Evolutionary conservation across 768 basidiomycete genomes (phyloP), one percentile per base, ranked within the genome.

Genomic region (Rhizopogon salebrosus): DNA sequence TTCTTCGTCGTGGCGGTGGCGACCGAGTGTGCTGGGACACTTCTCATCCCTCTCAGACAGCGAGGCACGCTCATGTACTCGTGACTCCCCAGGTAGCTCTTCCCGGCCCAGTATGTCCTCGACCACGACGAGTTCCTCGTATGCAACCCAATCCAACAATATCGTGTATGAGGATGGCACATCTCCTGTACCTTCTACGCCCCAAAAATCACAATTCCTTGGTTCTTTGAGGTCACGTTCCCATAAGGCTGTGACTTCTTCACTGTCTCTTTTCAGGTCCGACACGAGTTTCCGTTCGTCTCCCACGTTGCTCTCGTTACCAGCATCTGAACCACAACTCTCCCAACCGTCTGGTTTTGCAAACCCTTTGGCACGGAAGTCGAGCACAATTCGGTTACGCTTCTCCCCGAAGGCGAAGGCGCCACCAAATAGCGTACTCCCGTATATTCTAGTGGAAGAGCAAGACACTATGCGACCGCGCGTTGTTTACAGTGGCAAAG

Each of bases 21-120:
- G 83, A n/a, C 83, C 86, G 10, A 82, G 77, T 56, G 78, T 88
- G 22, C 66, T 86, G 22, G 82, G 80, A 6, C 80, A 87, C 57
- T 87, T 87, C 61, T 70, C 77, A 26, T 75, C 79, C 51, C 60
- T 75, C 49, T 75, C 80, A 48, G 63, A 70, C 27, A 70, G 78
- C 39, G 77, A 75, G 61, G 57, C 70, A 45, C 78, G 68, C 48
- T 62, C 73, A 45, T 65, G 70, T 40, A 71, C 75, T 27, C 74
- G 76, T 16, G 79, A 75, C 41, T 66, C 68, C 14, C 55, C 59
- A 8, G 70, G 66, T 45, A 70, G 76, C 35, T 73, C 69, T 35
- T 76, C 82, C 16, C 77, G 82, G 29, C 82, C 78, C 16, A 84
- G 82, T 59, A 72, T 83, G 49, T 86, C 83, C 34, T 85, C 84